Base-by-base conservation (phyloP, 345 rosid genomes). In the Fremontodendron californicum region DNA sequence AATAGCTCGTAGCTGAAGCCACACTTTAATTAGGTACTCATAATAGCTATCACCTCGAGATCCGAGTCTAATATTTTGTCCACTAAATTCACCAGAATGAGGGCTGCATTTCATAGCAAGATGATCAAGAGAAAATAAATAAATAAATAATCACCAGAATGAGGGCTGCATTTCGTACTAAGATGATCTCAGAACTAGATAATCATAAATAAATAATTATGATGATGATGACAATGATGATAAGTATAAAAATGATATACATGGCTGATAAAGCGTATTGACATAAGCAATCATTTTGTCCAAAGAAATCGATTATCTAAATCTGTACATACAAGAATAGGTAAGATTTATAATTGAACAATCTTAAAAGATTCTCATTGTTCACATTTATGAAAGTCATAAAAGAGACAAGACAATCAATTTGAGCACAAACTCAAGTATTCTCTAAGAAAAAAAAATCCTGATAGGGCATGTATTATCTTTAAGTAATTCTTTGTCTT, bases 1-100 rank as follows among this genome's bases (percentile, higher is more conserved):
- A 80, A 69, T 80, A 21, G 77, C 78, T 77, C 97, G 87, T 81
- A 85, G 92, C 84, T 96, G 99, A 82, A 96, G 93, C 98, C 97
- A 96, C 71, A 96, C 98, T 86, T 93, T 96, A 45, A 96, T 82
- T 66, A 96, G 85, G 87, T 93, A 96, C 83, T 96, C 99, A 80
- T 93, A 96, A 85, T 96, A 96, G 85, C 99, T 93, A 84, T 96
- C 99, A 57, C 98, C 99, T 71, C 98, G 96, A 82, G 99, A 96
- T 75, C 99, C 99, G 76, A 96, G 88, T 78, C 99, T 90, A 75
- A 96, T 93, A 84, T 92, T 91, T 81, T 96, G 94, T 78, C 99
- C 97, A 68, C 81, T 85, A 81, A 91, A 96, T 74, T 90, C 89
- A 76, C 99, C 98, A 76, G 96, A 77, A 57, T 90, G 90, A 77